Evolutionary conservation across 257 asterid genomes (phyloP), one percentile per base, ranked within the genome.

Genomic region (Nicotiana knightiana): DNA sequence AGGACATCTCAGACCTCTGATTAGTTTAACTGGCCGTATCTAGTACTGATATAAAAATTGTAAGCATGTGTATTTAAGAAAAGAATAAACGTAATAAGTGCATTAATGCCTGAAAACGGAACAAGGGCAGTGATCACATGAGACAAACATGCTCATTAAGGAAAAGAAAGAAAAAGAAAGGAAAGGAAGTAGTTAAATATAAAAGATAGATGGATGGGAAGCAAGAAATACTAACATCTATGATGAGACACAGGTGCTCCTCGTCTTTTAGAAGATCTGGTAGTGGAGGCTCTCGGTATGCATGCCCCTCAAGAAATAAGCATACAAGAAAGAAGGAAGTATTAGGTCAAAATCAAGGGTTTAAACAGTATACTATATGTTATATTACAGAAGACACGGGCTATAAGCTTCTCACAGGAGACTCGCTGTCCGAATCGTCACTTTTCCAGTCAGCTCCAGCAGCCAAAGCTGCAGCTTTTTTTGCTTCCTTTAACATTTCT

Each of bases 371-470:
- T 6, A 24, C 51, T 3, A 73, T 57, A 73, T 48, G 43, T 48
- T 6, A 21, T 5, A 24, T 48, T 48, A 73, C 61, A 26, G 4
- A 73, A 48, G 79, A 73, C 37, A 73, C 32, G 35, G 35, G 70
- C 57, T 9, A 80, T 83, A 83, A 37, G 83, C 63, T 86, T 65
- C 90, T 89, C 86, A 91, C 95, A 17, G 90, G 95, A 79, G 93
- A 87, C 83, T 94, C 96, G 53, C 90, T 89, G 61, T 94, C 97
- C 33, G 97, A 93, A 87, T 91, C 96, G 51, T 93, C 98, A 82
- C 98, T 93, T 64, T 79, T 83, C 93, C 92, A 93, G 85, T 93
- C 93, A 83, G 87, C 78, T 83, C 98, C 97, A 85, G 92, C 97
- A 85, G 99, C 98, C 87, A 91, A 81, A 43, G 93, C 91, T 59